Conservation (phyloP, 176 grass and related monocot genomes). For the Oryza punctata region DNA sequence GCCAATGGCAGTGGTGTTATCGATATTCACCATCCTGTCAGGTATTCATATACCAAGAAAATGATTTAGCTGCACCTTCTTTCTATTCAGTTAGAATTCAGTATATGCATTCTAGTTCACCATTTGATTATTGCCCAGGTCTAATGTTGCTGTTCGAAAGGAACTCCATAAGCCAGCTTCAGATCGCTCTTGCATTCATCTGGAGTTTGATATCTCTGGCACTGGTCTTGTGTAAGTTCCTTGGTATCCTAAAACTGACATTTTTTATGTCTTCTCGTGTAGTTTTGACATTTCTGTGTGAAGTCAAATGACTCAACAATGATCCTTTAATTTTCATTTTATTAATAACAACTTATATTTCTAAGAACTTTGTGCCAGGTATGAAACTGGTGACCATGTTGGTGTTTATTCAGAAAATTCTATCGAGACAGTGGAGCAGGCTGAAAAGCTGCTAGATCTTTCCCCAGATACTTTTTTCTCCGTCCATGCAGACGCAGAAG, state of each 20-base stretch:
- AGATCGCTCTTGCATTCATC: slow-evolving; percentile 89
- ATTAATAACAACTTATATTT: slow-evolving; percentile 5
- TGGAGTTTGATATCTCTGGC: slow-evolving; percentile 84
- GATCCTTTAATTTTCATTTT: not conserved
- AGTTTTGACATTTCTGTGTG: not conserved
- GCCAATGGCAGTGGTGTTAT: slow-evolving; percentile 70
- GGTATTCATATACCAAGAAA: slow-evolving; percentile 44
- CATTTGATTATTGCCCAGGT: slow-evolving; percentile 47
- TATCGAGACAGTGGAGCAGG: slow-evolving; percentile 67
- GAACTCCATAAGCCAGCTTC: slow-evolving; percentile 86
- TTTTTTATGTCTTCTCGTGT: not conserved
- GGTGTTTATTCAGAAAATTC: slow-evolving; percentile 81
- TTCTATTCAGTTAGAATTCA: slow-evolving; percentile 16
- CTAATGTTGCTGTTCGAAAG: slow-evolving; percentile 81
- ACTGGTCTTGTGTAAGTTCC: slow-evolving; percentile 79
- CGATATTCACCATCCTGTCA: slow-evolving; percentile 84
- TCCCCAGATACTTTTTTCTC: slow-evolving; percentile 75
- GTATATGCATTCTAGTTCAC: slow-evolving; percentile 26
- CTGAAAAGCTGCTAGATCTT: slow-evolving; percentile 61
- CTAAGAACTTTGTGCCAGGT: slow-evolving; percentile 49
- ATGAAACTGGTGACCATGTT: slow-evolving; percentile 95
- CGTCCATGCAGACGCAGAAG: slow-evolving; percentile 74
- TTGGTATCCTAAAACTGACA: not conserved
- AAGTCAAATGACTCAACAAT: not conserved
- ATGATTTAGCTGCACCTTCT: slow-evolving; percentile 12